These are phyloP conservation scores for Yamadazyma blattariae DNA, from an alignment of 1,139 yeast species.

Conservation along the genomic window DNA sequence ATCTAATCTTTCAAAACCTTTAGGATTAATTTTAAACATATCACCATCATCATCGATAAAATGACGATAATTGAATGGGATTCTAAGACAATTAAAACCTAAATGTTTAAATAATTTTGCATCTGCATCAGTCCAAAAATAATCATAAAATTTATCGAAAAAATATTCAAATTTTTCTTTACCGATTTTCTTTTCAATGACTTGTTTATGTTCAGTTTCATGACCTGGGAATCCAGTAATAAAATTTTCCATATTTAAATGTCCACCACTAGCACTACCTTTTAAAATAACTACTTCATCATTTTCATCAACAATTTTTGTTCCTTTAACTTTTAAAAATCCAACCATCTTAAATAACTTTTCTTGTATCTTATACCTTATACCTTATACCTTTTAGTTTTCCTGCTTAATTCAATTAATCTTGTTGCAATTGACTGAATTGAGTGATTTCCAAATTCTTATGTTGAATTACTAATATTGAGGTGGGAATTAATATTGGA, in stretches of 20 bases:
- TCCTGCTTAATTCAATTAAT: no score
- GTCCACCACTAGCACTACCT: slow-evolving; percentile 42
- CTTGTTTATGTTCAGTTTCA: slow-evolving; percentile 39
- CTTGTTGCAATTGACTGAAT: no score
- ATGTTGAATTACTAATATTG: no score
- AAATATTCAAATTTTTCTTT: slow-evolving; percentile 37
- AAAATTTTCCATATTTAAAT: slow-evolving; percentile 48
- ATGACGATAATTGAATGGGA: slow-evolving; percentile 44
- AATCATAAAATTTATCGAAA: slow-evolving; percentile 42
- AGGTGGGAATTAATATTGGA: no score
- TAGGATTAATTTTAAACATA: slow-evolving; percentile 27
- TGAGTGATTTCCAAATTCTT: no score
- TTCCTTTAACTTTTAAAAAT: slow-evolving; percentile 17
- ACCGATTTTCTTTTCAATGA: slow-evolving; percentile 30
- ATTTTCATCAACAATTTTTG: slow-evolving; percentile 36
- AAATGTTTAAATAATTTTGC: slow-evolving; percentile 35
- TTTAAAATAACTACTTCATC: slow-evolving; percentile 29
- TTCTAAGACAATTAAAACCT: slow-evolving; percentile 37
- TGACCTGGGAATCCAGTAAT: slow-evolving; percentile 46
- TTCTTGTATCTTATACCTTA: no score
- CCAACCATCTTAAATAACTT: no score
- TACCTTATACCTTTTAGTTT: no score
- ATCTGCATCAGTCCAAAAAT: slow-evolving; percentile 42
- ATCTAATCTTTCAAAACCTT: slow-evolving; percentile 38
- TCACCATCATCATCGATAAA: slow-evolving; percentile 38